Evolutionary conservation across 768 basidiomycete species (phyloP), one percentile per base, ranked within the genome.

Genomic region (Tulasnella sp.): DNA sequence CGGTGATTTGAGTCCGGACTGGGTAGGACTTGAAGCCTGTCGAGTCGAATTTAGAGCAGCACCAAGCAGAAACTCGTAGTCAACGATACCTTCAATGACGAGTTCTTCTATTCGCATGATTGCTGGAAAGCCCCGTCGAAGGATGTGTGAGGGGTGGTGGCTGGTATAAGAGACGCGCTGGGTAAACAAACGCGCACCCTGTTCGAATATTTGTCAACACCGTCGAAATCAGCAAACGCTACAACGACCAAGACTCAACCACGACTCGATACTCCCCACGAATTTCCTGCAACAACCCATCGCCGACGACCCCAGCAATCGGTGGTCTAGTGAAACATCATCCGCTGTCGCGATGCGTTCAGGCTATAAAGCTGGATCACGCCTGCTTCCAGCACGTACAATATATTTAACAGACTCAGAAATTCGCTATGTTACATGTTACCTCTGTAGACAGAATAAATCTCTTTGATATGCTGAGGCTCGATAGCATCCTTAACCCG

Each of bases 21-120:
- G 97, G 97, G 84, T 99, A 98, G 1, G 96, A 97, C 85, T 99
- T 99, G 89, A 99, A 99, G 72, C 97, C 96, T 95, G 82, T 14
- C 71, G 31, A 19, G 77, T 21, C 31, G 40, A n/a, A 27, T 8
- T 56, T 16, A 72, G 38, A 62, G 39, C 18, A 9, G 56, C 6
- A 16, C 21, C 48, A 71, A 74, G 36, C 16, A 42, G 8, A 36
- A 31, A 27, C 8, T 36, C 7, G 31, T 44, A 7, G 44, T 31
- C 12, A 1, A 58, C 39, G 85, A 44, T 82, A 90, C 95, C 96
- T 85, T 99, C 97, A 76, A 99, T 89, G 79, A 99, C 93, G 38
- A 99, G 91, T 83, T 99, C 97, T 84, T 97, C 95, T 82, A 98
- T 96, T 82, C 96, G 88, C 96, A 97, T 97, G 1, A 56, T 68